These are phyloP conservation scores for Kwoniella newhampshirensis DNA, from an alignment of 768 basidiomycete species.

Conservation along the genomic window DNA sequence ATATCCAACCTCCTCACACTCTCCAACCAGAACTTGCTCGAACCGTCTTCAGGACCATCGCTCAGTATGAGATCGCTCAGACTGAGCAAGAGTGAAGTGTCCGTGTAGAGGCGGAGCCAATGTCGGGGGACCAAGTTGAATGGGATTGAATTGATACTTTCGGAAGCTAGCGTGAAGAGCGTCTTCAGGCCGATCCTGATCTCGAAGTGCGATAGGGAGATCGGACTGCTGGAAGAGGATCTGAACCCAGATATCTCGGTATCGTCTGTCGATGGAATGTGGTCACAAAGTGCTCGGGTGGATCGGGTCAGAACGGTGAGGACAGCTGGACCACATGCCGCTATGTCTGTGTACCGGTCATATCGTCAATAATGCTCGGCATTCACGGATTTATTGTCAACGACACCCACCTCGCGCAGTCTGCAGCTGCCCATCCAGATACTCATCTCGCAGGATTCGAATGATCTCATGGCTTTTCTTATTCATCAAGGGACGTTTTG, in stretches of 20 bases:
- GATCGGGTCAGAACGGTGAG: background rate
- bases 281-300: background rate
- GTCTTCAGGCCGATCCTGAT: conserved; percentile 50
- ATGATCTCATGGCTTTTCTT: background rate
- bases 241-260: no score
- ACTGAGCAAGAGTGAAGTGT: conserved; percentile 63
- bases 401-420: background rate
- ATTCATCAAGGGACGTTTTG: no score
- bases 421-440: background rate
- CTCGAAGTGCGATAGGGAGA: no score
- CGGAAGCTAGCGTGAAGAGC: conserved; percentile 59
- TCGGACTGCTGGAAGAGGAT: no score
- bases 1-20: conserved; percentile 67
- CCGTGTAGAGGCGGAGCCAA: conserved; percentile 75
- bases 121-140: conserved; percentile 51
- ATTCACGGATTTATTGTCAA: no score
- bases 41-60: conserved; percentile 1
- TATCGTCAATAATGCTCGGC: no score
- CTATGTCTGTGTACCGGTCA: conserved; percentile 9
- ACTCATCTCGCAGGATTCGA: background rate
- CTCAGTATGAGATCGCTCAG: conserved; percentile 20
- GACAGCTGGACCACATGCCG: conserved; percentile 8
- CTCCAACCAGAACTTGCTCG: conserved; percentile 51
- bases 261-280: background rate
- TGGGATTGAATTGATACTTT: conserved; percentile 58